These are phyloP conservation scores for Toxoplasma gondii DNA, from an alignment of 169 alveolate species.

Conservation along the genomic window DNA sequence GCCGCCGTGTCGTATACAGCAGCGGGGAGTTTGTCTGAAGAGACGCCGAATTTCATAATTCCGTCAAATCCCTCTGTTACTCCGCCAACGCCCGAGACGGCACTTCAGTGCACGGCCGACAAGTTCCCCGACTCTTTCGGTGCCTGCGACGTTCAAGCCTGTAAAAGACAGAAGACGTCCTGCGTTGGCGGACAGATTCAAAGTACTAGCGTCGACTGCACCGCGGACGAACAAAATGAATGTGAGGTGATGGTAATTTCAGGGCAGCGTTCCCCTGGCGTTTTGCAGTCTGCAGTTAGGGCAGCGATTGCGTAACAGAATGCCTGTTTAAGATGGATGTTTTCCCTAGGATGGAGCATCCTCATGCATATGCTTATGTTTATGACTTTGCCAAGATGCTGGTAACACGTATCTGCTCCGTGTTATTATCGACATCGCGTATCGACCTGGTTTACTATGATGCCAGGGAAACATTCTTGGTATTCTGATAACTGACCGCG, in stretches of 20 bases:
- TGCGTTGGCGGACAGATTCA: background rate
- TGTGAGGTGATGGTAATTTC: background rate
- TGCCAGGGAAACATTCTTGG: too few relatives aligned
- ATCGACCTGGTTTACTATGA: too few relatives aligned
- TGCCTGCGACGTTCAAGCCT: background rate
- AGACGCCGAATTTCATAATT: background rate
- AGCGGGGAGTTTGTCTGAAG: background rate
- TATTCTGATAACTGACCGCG: too few relatives aligned
- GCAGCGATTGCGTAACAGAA: too few relatives aligned
- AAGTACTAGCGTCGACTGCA: constrained; percentile 24
- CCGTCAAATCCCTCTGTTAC: background rate
- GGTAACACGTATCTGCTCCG: too few relatives aligned
- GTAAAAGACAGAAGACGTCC: constrained; percentile 4
- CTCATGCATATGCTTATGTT: too few relatives aligned
- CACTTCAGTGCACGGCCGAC: background rate
- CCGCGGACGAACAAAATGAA: background rate
- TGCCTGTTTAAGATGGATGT: too few relatives aligned
- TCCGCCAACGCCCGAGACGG: background rate
- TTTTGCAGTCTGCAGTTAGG: background rate
- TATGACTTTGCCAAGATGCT: too few relatives aligned
- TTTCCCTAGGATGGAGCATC: too few relatives aligned
- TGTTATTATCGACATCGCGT: too few relatives aligned
- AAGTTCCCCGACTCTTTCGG: background rate
- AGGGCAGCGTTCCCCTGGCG: background rate
- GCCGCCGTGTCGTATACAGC: constrained; percentile 36